These are phyloP conservation scores for Talaromyces sp. DNA, from an alignment of 2,329 filamentous ascomycete genomes.

Conservation along the genomic window DNA sequence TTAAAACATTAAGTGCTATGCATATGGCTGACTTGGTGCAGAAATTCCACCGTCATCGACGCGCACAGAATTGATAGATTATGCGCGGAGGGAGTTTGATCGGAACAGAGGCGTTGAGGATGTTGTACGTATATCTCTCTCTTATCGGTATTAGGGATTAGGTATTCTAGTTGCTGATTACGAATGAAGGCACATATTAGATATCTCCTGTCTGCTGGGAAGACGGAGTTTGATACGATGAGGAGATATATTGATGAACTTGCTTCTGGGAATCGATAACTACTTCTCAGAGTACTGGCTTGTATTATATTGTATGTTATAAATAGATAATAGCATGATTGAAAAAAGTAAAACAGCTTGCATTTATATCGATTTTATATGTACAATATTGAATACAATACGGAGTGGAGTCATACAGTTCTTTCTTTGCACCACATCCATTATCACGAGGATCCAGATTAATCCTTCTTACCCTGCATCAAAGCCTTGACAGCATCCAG, in stretches of 20 bases:
- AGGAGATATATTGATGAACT: slow-evolving; percentile 47
- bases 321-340: background rate
- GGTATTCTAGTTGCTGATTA: background rate
- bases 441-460: background rate
- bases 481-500: slow-evolving; percentile 38
- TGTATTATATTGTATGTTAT: background rate
- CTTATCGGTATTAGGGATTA: background rate
- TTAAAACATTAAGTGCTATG: background rate
- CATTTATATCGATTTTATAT: slow-evolving; percentile 19
- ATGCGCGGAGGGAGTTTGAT: slow-evolving; percentile 45
- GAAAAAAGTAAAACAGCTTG: background rate
- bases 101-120: slow-evolving; percentile 44
- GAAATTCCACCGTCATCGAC: slow-evolving; percentile 40
- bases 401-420: slow-evolving; percentile 4
- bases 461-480: slow-evolving; percentile 20
- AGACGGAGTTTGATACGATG: slow-evolving; percentile 48
- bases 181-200: slow-evolving; percentile 37
- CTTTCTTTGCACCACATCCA: background rate
- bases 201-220: slow-evolving; percentile 46
- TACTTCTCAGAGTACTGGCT: background rate
- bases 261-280: slow-evolving; percentile 25
- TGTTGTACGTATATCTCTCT: slow-evolving; percentile 29
- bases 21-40: slow-evolving; percentile 18
- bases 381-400: slow-evolving; percentile 21
- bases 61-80: slow-evolving; percentile 40